phyloP scores from a whole-genome alignment of 495 filamentous ascomycete genomes.

The Extremus antarcticus region DNA sequence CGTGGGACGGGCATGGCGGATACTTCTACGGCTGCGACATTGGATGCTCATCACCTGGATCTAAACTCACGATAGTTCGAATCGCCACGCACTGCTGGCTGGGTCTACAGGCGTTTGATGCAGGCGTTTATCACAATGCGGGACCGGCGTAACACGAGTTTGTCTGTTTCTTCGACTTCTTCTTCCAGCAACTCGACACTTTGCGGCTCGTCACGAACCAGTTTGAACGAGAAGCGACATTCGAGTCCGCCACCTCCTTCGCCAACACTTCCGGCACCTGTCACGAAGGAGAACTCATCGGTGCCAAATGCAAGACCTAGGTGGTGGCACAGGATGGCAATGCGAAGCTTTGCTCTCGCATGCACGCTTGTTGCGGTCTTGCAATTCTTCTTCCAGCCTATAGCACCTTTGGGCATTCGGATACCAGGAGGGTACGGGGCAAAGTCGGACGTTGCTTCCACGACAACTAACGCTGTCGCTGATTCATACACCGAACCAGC shows the following conservation, averaged over 20 bases:
- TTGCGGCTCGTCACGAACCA: conserved; percentile 43
- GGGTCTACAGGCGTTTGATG: neutral
- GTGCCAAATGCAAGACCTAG: neutral
- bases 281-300: conserved; percentile 22
- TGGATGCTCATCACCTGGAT: too few relatives aligned
- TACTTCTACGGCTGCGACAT: too few relatives aligned
- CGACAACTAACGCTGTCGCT: neutral
- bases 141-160: conserved; percentile 27
- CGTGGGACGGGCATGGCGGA: neutral
- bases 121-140: conserved; percentile 22
- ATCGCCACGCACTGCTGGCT: too few relatives aligned
- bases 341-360: conserved; percentile 3
- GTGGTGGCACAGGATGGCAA: neutral
- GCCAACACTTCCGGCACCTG: conserved; percentile 51
- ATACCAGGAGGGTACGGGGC: neutral
- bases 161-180: conserved; percentile 26
- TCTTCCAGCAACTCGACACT: conserved; percentile 21
- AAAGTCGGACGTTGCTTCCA: neutral
- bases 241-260: conserved; percentile 55
- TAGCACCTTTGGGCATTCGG: neutral
- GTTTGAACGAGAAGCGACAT: conserved; percentile 40
- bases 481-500: conserved; percentile 44
- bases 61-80: too few relatives aligned
- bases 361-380: conserved; percentile 5
- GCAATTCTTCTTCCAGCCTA: conserved; percentile 34